phyloP scores from a whole-genome alignment of 192 early-diverging fungal species.

The Coemansia sp. region DNA sequence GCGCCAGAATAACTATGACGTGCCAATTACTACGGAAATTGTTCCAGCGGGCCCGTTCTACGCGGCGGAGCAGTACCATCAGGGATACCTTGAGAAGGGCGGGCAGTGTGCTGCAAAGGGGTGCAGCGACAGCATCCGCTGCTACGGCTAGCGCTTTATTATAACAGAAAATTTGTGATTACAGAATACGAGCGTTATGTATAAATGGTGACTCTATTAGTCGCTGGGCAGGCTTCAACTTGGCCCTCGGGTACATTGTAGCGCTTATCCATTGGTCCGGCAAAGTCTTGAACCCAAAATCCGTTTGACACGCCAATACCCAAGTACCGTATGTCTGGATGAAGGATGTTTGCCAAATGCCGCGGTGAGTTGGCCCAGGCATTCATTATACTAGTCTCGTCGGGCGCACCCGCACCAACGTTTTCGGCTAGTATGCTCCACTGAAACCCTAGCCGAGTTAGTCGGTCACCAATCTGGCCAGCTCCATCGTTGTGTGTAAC shows the following conservation, averaged over 20 bases:
- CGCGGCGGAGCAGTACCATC: slow-evolving; percentile 81
- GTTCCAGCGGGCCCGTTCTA: slow-evolving; percentile 69
- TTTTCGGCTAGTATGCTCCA: slow-evolving; percentile 42
- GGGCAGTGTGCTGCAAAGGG: slow-evolving; percentile 56
- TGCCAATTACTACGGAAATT: slow-evolving; percentile 69
- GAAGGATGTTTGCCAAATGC: slow-evolving; percentile 41
- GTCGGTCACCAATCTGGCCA: slow-evolving; percentile 37
- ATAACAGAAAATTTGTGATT: too few relatives aligned
- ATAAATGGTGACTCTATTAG: slow-evolving; percentile 17
- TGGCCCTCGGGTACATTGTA: slow-evolving; percentile 4
- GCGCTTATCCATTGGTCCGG: slow-evolving; percentile 17
- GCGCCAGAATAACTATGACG: slow-evolving; percentile 60
- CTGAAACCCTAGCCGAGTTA: slow-evolving; percentile 20
- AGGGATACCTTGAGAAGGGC: slow-evolving; percentile 69
- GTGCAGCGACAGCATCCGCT: slow-evolving; percentile 47
- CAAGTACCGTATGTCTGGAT: slow-evolving; percentile 36
- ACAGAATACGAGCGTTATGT: neutral
- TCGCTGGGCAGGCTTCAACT: slow-evolving; percentile 26
- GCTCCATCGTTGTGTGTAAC: slow-evolving; percentile 37
- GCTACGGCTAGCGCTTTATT: slow-evolving; percentile 33
- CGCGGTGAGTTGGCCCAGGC: slow-evolving; percentile 33
- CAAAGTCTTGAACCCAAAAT: slow-evolving; percentile 53
- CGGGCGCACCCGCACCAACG: slow-evolving; percentile 36
- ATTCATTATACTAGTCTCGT: slow-evolving; percentile 30
- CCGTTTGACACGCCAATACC: slow-evolving; percentile 37